phyloP scores from a whole-genome alignment of 495 filamentous ascomycete species.

The Penicillium paradoxum region DNA sequence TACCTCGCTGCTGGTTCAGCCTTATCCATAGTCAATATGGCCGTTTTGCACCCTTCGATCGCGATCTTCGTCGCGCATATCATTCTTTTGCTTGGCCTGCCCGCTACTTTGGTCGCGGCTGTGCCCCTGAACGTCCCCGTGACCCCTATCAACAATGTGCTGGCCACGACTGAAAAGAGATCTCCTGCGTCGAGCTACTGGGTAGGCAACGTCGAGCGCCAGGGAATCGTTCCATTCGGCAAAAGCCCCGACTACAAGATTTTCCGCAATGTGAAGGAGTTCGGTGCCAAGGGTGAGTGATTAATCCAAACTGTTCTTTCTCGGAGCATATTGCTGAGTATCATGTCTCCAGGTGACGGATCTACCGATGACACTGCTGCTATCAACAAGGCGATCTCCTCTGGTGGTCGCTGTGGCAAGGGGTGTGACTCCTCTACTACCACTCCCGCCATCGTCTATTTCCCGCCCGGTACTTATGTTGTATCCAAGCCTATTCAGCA shows the following conservation, averaged over 20 bases:
- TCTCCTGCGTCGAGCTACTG: constrained; percentile 54
- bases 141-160: constrained; percentile 13
- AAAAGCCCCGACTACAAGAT: constrained; percentile 57
- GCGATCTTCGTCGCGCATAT: constrained; percentile 34
- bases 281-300: constrained; percentile 59
- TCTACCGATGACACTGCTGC: constrained; percentile 78
- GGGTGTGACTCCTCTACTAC: constrained; percentile 79
- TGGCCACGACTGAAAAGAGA: constrained; percentile 9
- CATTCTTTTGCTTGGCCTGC: constrained; percentile 34
- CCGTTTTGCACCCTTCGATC: constrained; percentile 20
- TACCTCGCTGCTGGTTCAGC: constrained; percentile 37
- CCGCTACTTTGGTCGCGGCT: constrained; percentile 39
- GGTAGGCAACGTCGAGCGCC: constrained; percentile 66
- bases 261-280: constrained; percentile 86
- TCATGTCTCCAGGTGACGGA: constrained; percentile 55
- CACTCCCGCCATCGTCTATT: constrained; percentile 71
- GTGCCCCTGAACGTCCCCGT: constrained; percentile 39
- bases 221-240: constrained; percentile 64
- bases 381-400: constrained; percentile 80
- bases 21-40: constrained; percentile 27
- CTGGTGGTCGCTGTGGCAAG: constrained; percentile 69
- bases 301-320: not conserved
- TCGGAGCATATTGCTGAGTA: constrained; percentile 23
- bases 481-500: constrained; percentile 65
- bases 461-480: constrained; percentile 72